A percentile compares a stretch with the other conserved stretches of the same genome.
These are phyloP conservation scores for Debaryomyces hansenii DNA, from an alignment of 805 yeast genomes.

Conservation along the genomic window DNA sequence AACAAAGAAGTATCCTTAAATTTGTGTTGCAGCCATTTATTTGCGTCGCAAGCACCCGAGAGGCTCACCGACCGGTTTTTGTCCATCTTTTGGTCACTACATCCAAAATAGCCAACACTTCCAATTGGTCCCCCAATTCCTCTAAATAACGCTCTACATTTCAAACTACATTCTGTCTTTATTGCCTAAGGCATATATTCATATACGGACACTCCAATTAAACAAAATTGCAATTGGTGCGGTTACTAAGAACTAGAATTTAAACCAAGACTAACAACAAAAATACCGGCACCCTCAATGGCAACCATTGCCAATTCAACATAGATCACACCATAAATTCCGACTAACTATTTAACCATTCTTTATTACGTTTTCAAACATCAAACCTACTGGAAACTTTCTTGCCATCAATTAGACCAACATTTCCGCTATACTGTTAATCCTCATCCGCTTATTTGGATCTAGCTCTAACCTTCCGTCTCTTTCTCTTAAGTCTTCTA, in stretches of 20 bases:
- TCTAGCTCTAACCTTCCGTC: slow-evolving; percentile 99
- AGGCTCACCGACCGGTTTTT: neutral
- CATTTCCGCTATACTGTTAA: neutral
- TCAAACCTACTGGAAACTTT: neutral
- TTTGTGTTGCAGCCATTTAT: slow-evolving; percentile 19
- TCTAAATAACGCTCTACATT: neutral
- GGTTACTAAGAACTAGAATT: neutral
- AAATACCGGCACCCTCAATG: neutral
- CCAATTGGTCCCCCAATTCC: neutral
- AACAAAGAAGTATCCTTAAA: neutral
- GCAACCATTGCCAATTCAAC: neutral
- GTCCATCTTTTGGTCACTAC: neutral
- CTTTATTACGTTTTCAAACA: neutral
- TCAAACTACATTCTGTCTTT: neutral
- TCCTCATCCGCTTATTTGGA: slow-evolving; percentile 77
- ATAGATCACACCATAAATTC: neutral
- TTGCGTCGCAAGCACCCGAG: neutral
- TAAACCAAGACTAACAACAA: neutral
- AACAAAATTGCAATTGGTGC: slow-evolving; percentile 2
- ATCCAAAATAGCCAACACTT: neutral
- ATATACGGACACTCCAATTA: slow-evolving; percentile 13
- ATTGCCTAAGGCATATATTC: slow-evolving; percentile 5
- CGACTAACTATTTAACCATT: neutral
- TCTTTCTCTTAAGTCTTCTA: slow-evolving; percentile 99
- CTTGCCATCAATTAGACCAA: neutral